Conservation (phyloP, 192 early-diverging fungal species). For the Podila verticillata region DNA sequence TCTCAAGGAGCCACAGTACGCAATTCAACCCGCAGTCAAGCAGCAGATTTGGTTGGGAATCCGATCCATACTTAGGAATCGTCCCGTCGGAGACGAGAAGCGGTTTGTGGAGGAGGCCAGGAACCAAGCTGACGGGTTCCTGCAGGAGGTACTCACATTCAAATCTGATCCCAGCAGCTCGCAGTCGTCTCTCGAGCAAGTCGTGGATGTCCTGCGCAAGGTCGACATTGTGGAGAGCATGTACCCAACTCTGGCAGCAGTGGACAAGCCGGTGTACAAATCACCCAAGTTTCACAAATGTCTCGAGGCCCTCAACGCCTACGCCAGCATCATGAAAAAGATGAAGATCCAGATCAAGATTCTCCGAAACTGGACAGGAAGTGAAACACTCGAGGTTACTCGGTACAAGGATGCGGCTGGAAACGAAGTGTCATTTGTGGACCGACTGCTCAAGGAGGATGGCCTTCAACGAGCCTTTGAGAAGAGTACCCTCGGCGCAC, state of each 20-base stretch:
- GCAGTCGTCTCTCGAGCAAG: constrained; percentile 62
- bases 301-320: constrained; percentile 78
- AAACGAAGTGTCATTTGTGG: constrained; percentile 80
- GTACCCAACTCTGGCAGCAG: constrained; percentile 73
- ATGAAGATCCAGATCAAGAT: constrained; percentile 78
- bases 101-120: constrained; percentile 72
- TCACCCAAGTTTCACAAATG: constrained; percentile 73
- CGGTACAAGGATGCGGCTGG: constrained; percentile 61
- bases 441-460: constrained; percentile 86
- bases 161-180: constrained; percentile 43
- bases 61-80: constrained; percentile 70
- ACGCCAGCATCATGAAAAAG: constrained; percentile 76
- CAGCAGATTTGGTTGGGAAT: constrained; percentile 80
- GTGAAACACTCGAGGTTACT: constrained; percentile 68
- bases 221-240: constrained; percentile 83
- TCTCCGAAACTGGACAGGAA: constrained; percentile 86
- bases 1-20: constrained; percentile 58
- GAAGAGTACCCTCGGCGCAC: constrained; percentile 69
- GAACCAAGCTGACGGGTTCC: constrained; percentile 60
- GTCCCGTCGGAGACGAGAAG: constrained; percentile 71
- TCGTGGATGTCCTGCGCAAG: constrained; percentile 74
- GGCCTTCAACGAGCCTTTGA: constrained; percentile 82
- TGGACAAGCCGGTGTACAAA: constrained; percentile 77
- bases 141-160: constrained; percentile 76
- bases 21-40: constrained; percentile 46